Percentiles rank a stretch among this genome's conserved stretches.
phyloP scores from a whole-genome alignment of 768 basidiomycete genomes.

The Podaxis carcinomalis region DNA sequence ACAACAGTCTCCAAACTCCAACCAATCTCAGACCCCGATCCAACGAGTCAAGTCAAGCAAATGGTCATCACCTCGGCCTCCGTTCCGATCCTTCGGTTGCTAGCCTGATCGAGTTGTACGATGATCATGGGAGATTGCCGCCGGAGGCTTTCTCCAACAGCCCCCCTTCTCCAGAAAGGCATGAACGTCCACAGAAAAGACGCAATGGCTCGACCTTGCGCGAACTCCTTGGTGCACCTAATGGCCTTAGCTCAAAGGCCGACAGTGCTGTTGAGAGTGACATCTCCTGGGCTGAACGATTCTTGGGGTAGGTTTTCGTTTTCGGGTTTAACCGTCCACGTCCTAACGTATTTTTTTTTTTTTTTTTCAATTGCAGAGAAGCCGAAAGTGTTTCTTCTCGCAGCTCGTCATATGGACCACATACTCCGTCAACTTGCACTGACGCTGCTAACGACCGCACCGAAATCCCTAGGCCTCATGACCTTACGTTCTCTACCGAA shows the following conservation, averaged over 20 bases:
- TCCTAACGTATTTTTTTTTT: neutral
- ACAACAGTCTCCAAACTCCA: constrained; percentile 24
- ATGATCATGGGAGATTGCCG: constrained; percentile 64
- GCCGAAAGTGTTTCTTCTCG: constrained; percentile 27
- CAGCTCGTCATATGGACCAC: constrained; percentile 43
- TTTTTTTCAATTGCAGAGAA: constrained; percentile 30
- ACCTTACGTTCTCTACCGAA: constrained; percentile 42
- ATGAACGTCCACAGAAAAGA: constrained; percentile 37
- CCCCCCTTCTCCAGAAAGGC: constrained; percentile 32
- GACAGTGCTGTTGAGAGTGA: constrained; percentile 56
- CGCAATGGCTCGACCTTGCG: constrained; percentile 71
- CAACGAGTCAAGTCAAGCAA: constrained; percentile 31
- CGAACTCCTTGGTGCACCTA: constrained; percentile 61
- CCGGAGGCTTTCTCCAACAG: constrained; percentile 62
- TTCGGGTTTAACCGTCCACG: neutral
- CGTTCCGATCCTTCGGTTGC: constrained; percentile 77
- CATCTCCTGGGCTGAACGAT: constrained; percentile 82
- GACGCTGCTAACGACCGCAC: constrained; percentile 25
- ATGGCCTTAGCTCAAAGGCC: constrained; percentile 27
- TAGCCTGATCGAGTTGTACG: constrained; percentile 69
- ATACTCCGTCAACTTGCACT: constrained; percentile 34
- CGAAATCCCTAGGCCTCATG: constrained; percentile 18
- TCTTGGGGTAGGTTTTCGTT: constrained; percentile 38
- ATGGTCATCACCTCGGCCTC: constrained; percentile 51
- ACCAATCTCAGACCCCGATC: constrained; percentile 22